These are phyloP conservation scores for Solanum pennellii DNA, from an alignment of 257 asterid species.

Conservation along the genomic window DNA sequence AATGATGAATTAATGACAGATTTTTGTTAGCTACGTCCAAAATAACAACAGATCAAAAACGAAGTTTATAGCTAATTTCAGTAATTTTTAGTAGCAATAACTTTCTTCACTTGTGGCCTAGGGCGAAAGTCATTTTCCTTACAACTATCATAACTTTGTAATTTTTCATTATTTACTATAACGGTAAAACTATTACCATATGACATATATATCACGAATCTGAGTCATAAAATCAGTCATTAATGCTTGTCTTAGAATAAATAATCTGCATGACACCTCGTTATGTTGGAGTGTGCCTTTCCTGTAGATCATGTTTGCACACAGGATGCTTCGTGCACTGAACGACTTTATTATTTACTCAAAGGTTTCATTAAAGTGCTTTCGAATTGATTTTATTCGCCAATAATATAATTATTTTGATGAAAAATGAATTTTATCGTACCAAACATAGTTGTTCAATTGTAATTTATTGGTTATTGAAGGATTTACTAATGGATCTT, in stretches of 20 bases:
- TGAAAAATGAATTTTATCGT: neutral
- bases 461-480: neutral
- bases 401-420: neutral
- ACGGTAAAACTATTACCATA: neutral
- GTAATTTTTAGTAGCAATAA: no score
- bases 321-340: neutral
- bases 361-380: neutral
- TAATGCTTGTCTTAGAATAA: neutral
- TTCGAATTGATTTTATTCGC: no score
- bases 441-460: neutral
- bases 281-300: neutral
- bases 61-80: no score
- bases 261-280: neutral
- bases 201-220: neutral
- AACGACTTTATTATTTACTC: neutral
- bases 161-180: neutral
- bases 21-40: rapidly evolving
- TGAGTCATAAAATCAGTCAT: neutral
- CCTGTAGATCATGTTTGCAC: neutral
- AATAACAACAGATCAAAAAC: rapidly evolving
- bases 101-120: neutral
- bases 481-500: neutral
- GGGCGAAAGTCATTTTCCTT: neutral
- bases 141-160: neutral
- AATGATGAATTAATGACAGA: rapidly evolving